These are phyloP conservation scores for Pinus tabuliformis DNA, from an alignment of 75 land plant species.

Conservation along the genomic window DNA sequence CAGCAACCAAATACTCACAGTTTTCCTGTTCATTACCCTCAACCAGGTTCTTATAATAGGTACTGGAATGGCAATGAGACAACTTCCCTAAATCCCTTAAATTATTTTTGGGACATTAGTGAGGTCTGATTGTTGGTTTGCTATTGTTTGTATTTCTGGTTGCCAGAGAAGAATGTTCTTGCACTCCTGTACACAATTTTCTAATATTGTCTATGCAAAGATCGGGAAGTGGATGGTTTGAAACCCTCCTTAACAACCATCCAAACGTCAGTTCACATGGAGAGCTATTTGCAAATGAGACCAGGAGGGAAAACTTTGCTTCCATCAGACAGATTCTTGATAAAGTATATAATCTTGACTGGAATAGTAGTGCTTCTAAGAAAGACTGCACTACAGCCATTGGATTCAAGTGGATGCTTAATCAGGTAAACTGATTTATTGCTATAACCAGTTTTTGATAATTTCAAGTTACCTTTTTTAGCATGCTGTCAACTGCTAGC, in stretches of 20 bases:
- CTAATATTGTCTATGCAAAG: slow-evolving; percentile 84
- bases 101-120: background rate
- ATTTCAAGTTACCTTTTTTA: background rate
- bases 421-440: slow-evolving; percentile 32
- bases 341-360: slow-evolving; percentile 48
- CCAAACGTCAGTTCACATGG: slow-evolving; percentile 91
- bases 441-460: background rate
- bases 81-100: too few relatives aligned
- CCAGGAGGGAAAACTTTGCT: slow-evolving; percentile 55
- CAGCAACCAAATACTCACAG: background rate
- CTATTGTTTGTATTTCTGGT: background rate
- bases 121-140: background rate
- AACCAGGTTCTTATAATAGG: slow-evolving; percentile 9
- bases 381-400: slow-evolving; percentile 50
- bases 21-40: slow-evolving; percentile 9
- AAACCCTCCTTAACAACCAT: slow-evolving; percentile 85
- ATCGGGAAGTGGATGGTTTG: slow-evolving; percentile 98
- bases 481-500: background rate
- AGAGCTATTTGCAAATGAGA: slow-evolving; percentile 73
- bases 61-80: background rate
- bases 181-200: slow-evolving; percentile 83
- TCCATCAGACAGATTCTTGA: slow-evolving; percentile 28
- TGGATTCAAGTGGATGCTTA: slow-evolving; percentile 71
- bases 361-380: slow-evolving; percentile 52
- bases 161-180: slow-evolving; percentile 71